These are phyloP conservation scores for Penicillium coffeae DNA, from an alignment of 495 filamentous ascomycete genomes.

Conservation along the genomic window DNA sequence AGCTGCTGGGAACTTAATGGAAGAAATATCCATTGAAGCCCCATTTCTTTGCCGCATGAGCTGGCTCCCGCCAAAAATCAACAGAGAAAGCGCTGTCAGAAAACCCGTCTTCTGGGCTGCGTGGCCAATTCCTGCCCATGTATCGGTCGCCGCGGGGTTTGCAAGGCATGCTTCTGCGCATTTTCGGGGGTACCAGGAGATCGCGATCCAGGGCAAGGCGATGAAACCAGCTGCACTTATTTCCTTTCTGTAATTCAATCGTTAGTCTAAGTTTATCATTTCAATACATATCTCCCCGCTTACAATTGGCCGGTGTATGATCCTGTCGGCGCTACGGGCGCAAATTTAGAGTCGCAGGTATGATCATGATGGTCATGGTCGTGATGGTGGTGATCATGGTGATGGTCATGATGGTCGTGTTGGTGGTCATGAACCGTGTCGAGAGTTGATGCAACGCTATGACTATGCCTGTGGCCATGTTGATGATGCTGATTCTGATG, in stretches of 20 bases:
- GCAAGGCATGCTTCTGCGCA: constrained; percentile 14
- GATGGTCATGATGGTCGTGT: no score
- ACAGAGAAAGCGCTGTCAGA: constrained; percentile 24
- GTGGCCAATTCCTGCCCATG: constrained; percentile 8
- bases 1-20: constrained; percentile 15
- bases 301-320: constrained; percentile 12
- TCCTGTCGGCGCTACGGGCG: not conserved
- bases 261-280: constrained; percentile 10
- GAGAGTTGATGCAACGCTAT: constrained; percentile 11
- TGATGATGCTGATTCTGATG: constrained; percentile 9
- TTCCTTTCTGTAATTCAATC: constrained; percentile 23
- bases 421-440: constrained; percentile 7
- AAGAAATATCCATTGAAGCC: constrained; percentile 3
- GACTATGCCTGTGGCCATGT: constrained; percentile 19
- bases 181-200: constrained; percentile 40
- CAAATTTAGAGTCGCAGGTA: constrained; percentile 5
- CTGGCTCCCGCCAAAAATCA: constrained; percentile 28
- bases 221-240: constrained; percentile 28
- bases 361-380: no score
- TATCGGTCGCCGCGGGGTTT: not conserved
- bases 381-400: no score
- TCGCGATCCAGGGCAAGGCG: constrained; percentile 37
- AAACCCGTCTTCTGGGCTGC: constrained; percentile 15
- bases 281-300: constrained; percentile 2
- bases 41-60: constrained; percentile 11